phyloP scores from a whole-genome alignment of 257 asterid genomes.

The Cynanchum wilfordii region DNA sequence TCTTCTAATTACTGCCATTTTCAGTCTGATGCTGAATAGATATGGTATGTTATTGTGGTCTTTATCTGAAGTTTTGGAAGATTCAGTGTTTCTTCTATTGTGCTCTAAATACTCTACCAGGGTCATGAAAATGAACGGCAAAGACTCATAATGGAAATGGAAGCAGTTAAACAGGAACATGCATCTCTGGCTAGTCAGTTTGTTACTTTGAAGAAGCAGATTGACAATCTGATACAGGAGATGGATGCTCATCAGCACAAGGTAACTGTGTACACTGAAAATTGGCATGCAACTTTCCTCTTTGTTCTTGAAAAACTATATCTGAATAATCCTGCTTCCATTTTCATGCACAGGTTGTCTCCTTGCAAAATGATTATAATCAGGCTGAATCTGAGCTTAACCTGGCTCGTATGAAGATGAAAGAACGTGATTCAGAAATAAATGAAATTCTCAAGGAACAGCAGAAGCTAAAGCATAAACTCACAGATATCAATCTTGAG shows the following conservation, averaged over 20 bases:
- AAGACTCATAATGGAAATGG: slow-evolving; percentile 89
- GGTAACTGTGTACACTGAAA: slow-evolving; percentile 34
- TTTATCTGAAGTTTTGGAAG: slow-evolving; percentile 7
- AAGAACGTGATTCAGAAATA: slow-evolving; percentile 83
- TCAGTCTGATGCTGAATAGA: neutral
- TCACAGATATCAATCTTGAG: slow-evolving; percentile 73
- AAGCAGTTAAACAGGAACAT: slow-evolving; percentile 76
- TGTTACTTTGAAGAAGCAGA: slow-evolving; percentile 48
- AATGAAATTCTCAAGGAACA: slow-evolving; percentile 69
- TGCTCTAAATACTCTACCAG: slow-evolving; percentile 37
- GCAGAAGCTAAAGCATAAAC: slow-evolving; percentile 54
- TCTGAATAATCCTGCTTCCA: neutral
- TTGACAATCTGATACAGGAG: slow-evolving; percentile 46
- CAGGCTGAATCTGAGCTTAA: slow-evolving; percentile 70
- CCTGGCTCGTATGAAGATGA: slow-evolving; percentile 66
- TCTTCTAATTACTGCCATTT: neutral
- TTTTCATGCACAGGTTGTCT: slow-evolving; percentile 48
- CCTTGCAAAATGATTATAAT: slow-evolving; percentile 41
- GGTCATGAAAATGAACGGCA: slow-evolving; percentile 81
- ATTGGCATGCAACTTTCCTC: neutral
- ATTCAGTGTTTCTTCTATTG: slow-evolving; percentile 7
- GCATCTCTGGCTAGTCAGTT: slow-evolving; percentile 62
- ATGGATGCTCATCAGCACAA: slow-evolving; percentile 60
- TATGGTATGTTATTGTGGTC: slow-evolving; percentile 4
- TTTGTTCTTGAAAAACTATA: neutral